These are phyloP conservation scores for Amaranthus tricolor DNA, from an alignment of 179 eudicot genomes.

Conservation along the genomic window DNA sequence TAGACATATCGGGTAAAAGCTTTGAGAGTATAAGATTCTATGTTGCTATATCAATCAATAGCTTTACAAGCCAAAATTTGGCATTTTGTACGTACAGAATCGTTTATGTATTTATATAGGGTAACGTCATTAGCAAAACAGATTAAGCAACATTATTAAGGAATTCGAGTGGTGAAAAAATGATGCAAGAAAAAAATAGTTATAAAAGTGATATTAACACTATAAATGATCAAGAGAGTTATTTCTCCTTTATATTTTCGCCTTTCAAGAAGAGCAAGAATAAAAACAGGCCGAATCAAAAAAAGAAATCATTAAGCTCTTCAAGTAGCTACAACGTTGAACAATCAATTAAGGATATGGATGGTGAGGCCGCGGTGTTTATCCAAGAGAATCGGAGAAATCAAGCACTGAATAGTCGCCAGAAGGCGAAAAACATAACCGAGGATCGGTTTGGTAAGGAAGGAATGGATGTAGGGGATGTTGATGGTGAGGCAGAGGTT, in stretches of 20 bases:
- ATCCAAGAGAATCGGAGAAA: conserved; percentile 9
- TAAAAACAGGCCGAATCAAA: neutral
- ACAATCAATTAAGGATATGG: neutral
- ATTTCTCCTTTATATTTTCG: conserved; percentile 17
- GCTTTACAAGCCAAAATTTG: neutral
- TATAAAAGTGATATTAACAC: neutral
- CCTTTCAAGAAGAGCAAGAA: conserved; percentile 17
- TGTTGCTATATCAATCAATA: neutral
- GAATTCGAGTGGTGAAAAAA: neutral
- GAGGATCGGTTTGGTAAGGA: too few relatives aligned
- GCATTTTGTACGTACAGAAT: too few relatives aligned
- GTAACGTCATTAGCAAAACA: too few relatives aligned
- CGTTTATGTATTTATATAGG: neutral
- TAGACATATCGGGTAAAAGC: neutral
- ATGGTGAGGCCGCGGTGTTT: conserved; percentile 16
- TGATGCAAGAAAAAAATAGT: conserved; percentile 2
- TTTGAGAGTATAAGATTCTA: neutral
- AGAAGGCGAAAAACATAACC: neutral
- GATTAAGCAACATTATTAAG: neutral
- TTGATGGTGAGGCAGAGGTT: conserved; percentile 29
- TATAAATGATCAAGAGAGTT: conserved; percentile 23
- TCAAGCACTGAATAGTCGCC: neutral
- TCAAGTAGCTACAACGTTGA: too few relatives aligned
- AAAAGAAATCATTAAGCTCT: neutral
- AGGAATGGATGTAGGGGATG: neutral